These are phyloP conservation scores for Metarhizium brunneum DNA, from an alignment of 2,329 filamentous ascomycete genomes.

Conservation along the genomic window DNA sequence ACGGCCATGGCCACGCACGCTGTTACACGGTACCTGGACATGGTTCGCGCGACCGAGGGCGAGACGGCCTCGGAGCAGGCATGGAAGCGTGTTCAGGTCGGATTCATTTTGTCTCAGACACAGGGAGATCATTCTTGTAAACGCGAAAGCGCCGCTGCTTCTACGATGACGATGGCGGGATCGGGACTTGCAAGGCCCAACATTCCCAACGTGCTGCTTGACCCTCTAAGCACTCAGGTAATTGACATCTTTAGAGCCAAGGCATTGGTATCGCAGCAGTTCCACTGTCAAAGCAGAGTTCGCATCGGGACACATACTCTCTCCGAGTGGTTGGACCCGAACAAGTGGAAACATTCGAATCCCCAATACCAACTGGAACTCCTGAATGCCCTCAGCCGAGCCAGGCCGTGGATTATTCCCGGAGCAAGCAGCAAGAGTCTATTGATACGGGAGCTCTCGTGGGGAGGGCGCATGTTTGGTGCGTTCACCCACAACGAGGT, in stretches of 20 bases:
- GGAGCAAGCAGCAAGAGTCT: slow-evolving; percentile 29
- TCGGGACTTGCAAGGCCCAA: background rate
- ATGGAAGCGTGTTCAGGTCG: slow-evolving; percentile 9
- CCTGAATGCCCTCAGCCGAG: slow-evolving; percentile 3
- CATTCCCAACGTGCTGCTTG: background rate
- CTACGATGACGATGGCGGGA: background rate
- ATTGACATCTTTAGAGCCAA: slow-evolving; percentile 4
- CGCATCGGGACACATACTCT: slow-evolving; percentile 5
- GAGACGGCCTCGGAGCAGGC: slow-evolving; percentile 1
- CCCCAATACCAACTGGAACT: slow-evolving; percentile 5
- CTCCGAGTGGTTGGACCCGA: slow-evolving; percentile 2
- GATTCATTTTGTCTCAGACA: slow-evolving; percentile 9
- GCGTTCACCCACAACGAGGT: slow-evolving; percentile 34
- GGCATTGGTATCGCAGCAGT: slow-evolving; percentile 1
- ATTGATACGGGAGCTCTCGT: slow-evolving; percentile 31
- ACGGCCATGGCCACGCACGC: slow-evolving; percentile 34
- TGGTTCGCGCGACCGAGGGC: slow-evolving; percentile 11
- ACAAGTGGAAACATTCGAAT: background rate
- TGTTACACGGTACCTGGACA: slow-evolving; percentile 28
- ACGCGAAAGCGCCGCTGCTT: background rate
- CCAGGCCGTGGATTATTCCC: slow-evolving; percentile 26
- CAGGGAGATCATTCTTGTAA: background rate
- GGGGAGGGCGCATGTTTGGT: slow-evolving; percentile 40
- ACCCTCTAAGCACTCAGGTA: background rate
- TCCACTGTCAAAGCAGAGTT: slow-evolving; percentile 6